These are phyloP conservation scores for Apiotrichum akiyoshidainum DNA, from an alignment of 1,284 basidiomycete species.

Conservation along the genomic window DNA sequence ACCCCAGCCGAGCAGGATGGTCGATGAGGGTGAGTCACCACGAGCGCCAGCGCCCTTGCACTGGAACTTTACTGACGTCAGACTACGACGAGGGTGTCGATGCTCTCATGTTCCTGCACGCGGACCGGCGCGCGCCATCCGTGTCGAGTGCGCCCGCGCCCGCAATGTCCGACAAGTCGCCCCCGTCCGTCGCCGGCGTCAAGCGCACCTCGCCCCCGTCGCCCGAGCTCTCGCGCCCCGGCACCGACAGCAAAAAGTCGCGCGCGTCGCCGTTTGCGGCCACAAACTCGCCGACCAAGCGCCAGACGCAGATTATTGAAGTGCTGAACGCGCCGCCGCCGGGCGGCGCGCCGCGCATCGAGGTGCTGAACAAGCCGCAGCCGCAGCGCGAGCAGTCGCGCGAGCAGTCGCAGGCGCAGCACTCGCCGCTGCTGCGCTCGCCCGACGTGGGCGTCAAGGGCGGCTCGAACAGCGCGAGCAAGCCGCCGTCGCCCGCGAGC, in stretches of 20 bases:
- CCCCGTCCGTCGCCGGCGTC: constrained; percentile 16
- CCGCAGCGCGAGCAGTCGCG: background rate
- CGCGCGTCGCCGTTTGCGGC: constrained; percentile 21
- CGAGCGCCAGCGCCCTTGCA: background rate
- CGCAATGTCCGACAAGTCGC: constrained; percentile 12
- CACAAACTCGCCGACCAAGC: constrained; percentile 13
- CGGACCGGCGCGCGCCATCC: constrained; percentile 29
- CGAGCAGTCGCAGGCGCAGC: background rate
- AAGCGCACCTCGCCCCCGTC: constrained; percentile 36
- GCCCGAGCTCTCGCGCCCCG: constrained; percentile 22
- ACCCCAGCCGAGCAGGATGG: background rate
- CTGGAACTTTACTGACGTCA: constrained; percentile 9
- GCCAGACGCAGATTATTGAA: constrained; percentile 39
- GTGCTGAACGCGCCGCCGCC: constrained; percentile 43
- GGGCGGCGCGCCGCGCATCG: constrained; percentile 38
- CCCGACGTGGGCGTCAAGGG: constrained; percentile 7
- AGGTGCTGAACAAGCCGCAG: constrained; percentile 8
- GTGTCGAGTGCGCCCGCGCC: constrained; percentile 8
- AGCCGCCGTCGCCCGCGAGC: background rate
- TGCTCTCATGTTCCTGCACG: constrained; percentile 48
- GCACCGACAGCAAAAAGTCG: constrained; percentile 27
- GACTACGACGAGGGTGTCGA: constrained; percentile 51
- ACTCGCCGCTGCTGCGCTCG: constrained; percentile 2
- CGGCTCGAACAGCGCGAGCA: background rate
- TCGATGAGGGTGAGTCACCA: background rate